Conservation (phyloP, 306 rosid species). For the Fragaria vesca region DNA sequence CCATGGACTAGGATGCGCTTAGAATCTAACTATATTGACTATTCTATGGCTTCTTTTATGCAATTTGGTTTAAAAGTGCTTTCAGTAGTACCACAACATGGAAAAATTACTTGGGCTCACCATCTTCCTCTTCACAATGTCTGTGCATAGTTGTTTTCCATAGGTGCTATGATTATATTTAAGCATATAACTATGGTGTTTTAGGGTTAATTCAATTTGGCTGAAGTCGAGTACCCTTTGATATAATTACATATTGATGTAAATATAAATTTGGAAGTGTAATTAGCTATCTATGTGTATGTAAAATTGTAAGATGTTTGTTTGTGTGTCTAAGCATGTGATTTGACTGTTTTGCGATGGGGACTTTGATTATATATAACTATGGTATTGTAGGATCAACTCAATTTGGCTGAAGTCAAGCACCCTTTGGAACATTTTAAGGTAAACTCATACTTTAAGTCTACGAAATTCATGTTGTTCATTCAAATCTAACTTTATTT, state of each 20-base stretch:
- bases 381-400: constrained; percentile 71
- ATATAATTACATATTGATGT: too few species aligned
- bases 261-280: too few species aligned
- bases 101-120: too few species aligned
- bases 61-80: not conserved
- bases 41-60: not conserved
- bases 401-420: constrained; percentile 79
- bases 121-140: too few species aligned
- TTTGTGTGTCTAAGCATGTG: not conserved
- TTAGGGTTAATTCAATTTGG: too few species aligned
- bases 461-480: not conserved
- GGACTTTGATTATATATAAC: constrained; percentile 8
- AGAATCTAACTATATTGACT: not conserved
- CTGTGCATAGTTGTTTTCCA: too few species aligned
- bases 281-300: not conserved
- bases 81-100: too few species aligned
- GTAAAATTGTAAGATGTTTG: not conserved
- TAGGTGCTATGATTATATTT: too few species aligned
- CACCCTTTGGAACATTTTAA: constrained; percentile 75
- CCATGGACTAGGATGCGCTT: not conserved
- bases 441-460: constrained; percentile 40
- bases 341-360: not conserved
- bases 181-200: too few species aligned
- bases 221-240: too few species aligned
- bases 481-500: not conserved